Evolutionary conservation across 2,329 filamentous ascomycete genomes (phyloP).

Genomic region (Neofusicoccum sp.): DNA sequence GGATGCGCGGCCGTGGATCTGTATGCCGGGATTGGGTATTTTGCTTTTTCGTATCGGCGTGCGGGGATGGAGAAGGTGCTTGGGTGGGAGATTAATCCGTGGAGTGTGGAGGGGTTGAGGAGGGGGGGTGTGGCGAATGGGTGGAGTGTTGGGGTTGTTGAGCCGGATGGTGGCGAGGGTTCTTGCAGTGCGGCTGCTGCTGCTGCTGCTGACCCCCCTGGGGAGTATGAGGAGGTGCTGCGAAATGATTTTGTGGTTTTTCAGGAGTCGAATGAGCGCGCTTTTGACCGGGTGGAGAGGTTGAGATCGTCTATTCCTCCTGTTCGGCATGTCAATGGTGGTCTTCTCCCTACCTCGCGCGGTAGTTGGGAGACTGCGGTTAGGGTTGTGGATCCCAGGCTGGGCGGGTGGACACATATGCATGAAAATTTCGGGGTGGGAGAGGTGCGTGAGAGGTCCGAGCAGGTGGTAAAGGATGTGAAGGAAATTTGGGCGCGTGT

Average conservation of each 20-base stretch:
- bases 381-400: conserved; percentile 42
- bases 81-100: conserved; percentile 81
- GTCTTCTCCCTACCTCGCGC: conserved; percentile 54
- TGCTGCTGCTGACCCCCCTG: no score
- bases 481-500: conserved; percentile 33
- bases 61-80: conserved; percentile 68
- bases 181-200: no score
- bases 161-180: conserved; percentile 1
- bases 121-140: conserved; percentile 42
- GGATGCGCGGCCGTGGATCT: conserved; percentile 62
- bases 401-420: conserved; percentile 58
- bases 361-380: conserved; percentile 52
- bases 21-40: conserved; percentile 93
- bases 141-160: conserved; percentile 30
- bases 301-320: conserved; percentile 30
- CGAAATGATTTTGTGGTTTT: conserved; percentile 37
- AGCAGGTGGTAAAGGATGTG: conserved; percentile 43
- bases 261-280: conserved; percentile 39
- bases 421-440: conserved; percentile 57
- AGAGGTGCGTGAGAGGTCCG: conserved; percentile 25
- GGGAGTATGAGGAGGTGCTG: neutral
- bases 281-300: conserved; percentile 27
- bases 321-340: conserved; percentile 59
- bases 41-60: conserved; percentile 77
- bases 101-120: conserved; percentile 47